Conservation (phyloP, 345 rosid species). For the Iberis pinnata region DNA sequence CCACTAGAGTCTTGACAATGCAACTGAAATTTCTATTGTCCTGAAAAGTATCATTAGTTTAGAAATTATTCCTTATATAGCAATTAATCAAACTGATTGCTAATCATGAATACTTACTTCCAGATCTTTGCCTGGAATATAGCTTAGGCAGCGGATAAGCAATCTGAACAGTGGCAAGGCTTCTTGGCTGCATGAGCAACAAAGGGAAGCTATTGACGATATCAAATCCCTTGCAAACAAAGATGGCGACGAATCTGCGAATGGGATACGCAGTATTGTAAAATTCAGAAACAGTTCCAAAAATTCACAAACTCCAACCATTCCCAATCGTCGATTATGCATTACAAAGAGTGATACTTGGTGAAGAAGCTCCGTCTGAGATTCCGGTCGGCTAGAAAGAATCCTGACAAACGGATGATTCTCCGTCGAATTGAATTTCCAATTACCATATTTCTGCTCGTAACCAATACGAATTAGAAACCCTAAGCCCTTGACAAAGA, state of each 20-base stretch:
- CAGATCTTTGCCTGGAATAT: constrained; percentile 37
- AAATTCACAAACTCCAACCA: constrained; percentile 65
- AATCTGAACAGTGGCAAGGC: constrained; percentile 57
- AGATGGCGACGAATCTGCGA: constrained; percentile 34
- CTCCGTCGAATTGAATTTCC: constrained; percentile 47
- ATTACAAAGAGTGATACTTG: constrained; percentile 62
- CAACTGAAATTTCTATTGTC: constrained; percentile 41
- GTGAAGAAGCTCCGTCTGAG: constrained; percentile 53
- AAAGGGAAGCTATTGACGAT: constrained; percentile 62
- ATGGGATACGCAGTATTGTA: constrained; percentile 44
- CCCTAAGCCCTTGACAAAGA: constrained; percentile 67
- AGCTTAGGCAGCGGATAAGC: constrained; percentile 47
- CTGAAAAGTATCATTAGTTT: constrained; percentile 39
- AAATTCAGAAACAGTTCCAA: constrained; percentile 61
- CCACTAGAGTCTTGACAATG: constrained; percentile 46
- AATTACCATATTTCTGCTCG: constrained; percentile 37
- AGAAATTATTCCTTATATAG: background rate
- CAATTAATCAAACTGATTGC: background rate
- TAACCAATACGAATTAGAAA: constrained; percentile 54
- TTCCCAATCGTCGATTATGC: constrained; percentile 40
- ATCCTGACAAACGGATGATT: constrained; percentile 80
- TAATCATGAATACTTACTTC: constrained; percentile 42
- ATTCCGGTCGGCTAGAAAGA: constrained; percentile 56
- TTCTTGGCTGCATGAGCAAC: constrained; percentile 58
- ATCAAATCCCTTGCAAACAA: constrained; percentile 54